Conservation (phyloP, 1,284 basidiomycete species). For the Apiotrichum gracile region DNA sequence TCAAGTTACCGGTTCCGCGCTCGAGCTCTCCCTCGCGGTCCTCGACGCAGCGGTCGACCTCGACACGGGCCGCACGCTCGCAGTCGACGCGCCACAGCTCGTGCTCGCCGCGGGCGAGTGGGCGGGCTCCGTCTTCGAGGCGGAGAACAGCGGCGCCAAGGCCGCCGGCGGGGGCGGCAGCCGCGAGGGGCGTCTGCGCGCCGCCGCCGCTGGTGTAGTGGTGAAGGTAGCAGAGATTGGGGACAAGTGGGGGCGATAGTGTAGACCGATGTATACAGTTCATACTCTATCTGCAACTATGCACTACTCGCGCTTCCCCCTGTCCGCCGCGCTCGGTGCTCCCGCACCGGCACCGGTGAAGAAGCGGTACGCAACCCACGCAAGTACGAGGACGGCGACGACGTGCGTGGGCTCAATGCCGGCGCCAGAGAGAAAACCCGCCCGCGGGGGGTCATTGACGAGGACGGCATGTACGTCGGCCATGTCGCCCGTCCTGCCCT, state of each 20-base stretch:
- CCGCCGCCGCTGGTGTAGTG: slow-evolving; percentile 70
- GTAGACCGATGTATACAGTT: too few relatives aligned
- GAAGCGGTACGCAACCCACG: background rate
- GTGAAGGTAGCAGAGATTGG: slow-evolving; percentile 71
- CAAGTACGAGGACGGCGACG: background rate
- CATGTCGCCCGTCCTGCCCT: background rate
- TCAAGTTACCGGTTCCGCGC: slow-evolving; percentile 62
- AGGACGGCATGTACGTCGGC: background rate
- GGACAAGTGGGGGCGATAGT: slow-evolving; percentile 59
- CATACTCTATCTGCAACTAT: too few relatives aligned
- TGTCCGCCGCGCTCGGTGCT: background rate
- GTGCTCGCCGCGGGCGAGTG: slow-evolving; percentile 72
- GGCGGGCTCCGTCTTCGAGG: slow-evolving; percentile 64
- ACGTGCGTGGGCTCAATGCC: background rate
- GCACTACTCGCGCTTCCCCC: background rate
- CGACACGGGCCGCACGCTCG: slow-evolving; percentile 67
- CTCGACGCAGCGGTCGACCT: slow-evolving; percentile 68
- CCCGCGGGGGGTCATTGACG: background rate
- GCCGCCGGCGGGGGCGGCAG: slow-evolving; percentile 58
- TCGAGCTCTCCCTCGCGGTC: slow-evolving; percentile 70
- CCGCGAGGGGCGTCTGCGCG: slow-evolving; percentile 51
- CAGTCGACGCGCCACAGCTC: slow-evolving; percentile 65
- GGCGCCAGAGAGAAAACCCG: slow-evolving; percentile 2
- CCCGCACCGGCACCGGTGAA: background rate
- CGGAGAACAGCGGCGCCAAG: slow-evolving; percentile 60